Conservation (phyloP, 2,329 filamentous ascomycete species). For the Aureobasidium sp. region DNA sequence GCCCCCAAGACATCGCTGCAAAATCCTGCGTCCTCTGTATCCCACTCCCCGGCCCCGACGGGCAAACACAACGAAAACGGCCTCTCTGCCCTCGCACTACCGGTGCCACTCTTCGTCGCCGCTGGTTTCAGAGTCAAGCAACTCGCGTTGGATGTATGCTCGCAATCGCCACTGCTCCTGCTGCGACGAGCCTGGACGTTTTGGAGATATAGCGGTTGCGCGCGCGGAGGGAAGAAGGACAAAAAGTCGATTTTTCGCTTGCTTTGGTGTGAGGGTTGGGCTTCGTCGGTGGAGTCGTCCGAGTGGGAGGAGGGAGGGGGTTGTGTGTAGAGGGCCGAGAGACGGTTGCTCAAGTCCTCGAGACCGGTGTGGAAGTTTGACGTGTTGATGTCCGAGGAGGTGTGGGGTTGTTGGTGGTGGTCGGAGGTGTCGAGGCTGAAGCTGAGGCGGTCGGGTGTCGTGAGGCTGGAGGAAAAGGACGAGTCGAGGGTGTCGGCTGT, state of each 20-base stretch:
- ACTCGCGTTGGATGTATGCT: background rate
- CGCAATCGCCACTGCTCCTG: background rate
- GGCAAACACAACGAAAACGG: conserved; percentile 1
- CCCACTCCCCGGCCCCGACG: background rate
- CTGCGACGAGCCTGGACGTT: background rate
- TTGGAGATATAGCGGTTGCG: background rate
- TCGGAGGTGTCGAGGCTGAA: background rate
- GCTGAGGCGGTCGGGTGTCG: background rate
- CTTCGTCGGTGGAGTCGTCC: background rate
- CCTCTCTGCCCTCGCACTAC: background rate
- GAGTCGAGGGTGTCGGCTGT: conserved; percentile 24
- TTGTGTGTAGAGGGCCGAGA: background rate
- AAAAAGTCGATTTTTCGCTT: background rate
- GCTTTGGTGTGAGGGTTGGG: too few species aligned
- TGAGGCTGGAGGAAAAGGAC: background rate
- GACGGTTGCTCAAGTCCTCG: background rate
- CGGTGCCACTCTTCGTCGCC: background rate
- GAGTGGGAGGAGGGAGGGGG: background rate
- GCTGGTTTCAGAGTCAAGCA: background rate
- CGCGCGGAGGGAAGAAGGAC: background rate
- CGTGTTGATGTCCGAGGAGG: background rate
- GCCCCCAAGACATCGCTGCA: background rate
- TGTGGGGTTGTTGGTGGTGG: background rate
- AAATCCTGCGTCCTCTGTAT: background rate
- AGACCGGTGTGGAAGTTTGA: background rate